phyloP scores from a whole-genome alignment of 345 rosid species.

The Turnera subulata region DNA sequence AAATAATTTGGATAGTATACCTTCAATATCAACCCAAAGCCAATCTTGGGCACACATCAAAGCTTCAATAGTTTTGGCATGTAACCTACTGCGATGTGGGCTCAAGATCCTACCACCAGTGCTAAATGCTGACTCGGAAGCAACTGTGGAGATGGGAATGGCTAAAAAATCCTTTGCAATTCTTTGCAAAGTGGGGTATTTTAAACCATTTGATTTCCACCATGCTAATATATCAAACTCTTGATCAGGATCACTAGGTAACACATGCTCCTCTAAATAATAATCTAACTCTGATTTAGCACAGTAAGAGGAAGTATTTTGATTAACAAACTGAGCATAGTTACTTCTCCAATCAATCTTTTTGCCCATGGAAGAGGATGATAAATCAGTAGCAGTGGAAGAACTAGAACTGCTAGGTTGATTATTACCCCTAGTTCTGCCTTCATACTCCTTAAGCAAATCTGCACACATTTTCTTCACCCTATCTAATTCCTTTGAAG shows the following conservation, averaged over 20 bases:
- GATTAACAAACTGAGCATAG: not conserved
- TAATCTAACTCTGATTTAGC: not conserved
- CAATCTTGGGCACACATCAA: not conserved
- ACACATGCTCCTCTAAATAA: not conserved
- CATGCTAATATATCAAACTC: not conserved
- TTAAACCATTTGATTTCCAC: not conserved
- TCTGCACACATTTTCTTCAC: not conserved
- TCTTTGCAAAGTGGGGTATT: slow-evolving; percentile 3
- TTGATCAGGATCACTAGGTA: not conserved
- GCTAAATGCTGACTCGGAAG: not conserved
- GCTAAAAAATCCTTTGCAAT: too few species aligned
- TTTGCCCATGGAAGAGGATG: not conserved
- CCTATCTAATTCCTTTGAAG: not conserved
- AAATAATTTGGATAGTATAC: too few species aligned
- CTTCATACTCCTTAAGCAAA: not conserved
- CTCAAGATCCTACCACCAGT: not conserved
- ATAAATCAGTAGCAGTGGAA: not conserved
- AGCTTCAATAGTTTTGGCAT: not conserved
- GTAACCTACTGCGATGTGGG: not conserved
- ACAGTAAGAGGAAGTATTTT: not conserved
- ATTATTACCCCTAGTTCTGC: too few species aligned
- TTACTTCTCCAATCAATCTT: not conserved
- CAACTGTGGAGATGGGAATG: slow-evolving; percentile 1
- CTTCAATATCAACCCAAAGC: not conserved
- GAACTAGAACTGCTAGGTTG: not conserved